Conservation (phyloP, 2,329 filamentous ascomycete genomes). For the Pezicula neosporulosa region DNA sequence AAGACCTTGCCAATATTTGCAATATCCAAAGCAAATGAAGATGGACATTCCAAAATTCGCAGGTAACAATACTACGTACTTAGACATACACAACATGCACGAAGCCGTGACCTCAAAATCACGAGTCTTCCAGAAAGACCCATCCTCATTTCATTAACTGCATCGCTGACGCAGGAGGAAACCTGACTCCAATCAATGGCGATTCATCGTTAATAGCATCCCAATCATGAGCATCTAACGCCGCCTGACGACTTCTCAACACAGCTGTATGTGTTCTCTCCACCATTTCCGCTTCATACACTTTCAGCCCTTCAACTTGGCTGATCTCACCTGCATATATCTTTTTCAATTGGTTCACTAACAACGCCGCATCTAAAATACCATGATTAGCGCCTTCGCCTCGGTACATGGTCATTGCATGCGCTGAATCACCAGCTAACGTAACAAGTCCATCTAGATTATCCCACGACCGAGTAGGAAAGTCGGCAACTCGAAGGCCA, state of each 20-base stretch:
- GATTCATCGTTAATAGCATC: slow-evolving; percentile 16
- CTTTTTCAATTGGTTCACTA: slow-evolving; percentile 24
- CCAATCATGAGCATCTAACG: slow-evolving; percentile 31
- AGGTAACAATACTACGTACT: too few species aligned
- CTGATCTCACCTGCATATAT: not conserved
- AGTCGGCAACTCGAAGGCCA: slow-evolving; percentile 25
- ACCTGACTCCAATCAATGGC: not conserved
- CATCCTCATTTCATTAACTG: too few species aligned
- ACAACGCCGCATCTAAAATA: slow-evolving; percentile 45
- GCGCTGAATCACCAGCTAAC: slow-evolving; percentile 50
- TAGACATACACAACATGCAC: too few species aligned
- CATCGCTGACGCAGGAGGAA: not conserved
- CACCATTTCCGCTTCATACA: slow-evolving; percentile 30
- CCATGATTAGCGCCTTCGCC: slow-evolving; percentile 56
- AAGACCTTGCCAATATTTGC: too few species aligned
- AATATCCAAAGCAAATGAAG: too few species aligned
- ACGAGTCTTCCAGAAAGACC: too few species aligned
- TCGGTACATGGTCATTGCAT: slow-evolving; percentile 47
- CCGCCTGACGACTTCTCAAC: slow-evolving; percentile 30
- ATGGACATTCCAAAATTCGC: too few species aligned
- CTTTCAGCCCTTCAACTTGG: slow-evolving; percentile 15
- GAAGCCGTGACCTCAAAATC: too few species aligned
- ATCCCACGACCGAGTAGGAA: slow-evolving; percentile 30
- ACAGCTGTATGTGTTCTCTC: slow-evolving; percentile 27
- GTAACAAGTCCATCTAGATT: slow-evolving; percentile 34